Percentiles rank a stretch among this genome's conserved stretches.
Conservation (phyloP, 1,284 basidiomycete genomes). For the Cryptococcus depauperatus region DNA sequence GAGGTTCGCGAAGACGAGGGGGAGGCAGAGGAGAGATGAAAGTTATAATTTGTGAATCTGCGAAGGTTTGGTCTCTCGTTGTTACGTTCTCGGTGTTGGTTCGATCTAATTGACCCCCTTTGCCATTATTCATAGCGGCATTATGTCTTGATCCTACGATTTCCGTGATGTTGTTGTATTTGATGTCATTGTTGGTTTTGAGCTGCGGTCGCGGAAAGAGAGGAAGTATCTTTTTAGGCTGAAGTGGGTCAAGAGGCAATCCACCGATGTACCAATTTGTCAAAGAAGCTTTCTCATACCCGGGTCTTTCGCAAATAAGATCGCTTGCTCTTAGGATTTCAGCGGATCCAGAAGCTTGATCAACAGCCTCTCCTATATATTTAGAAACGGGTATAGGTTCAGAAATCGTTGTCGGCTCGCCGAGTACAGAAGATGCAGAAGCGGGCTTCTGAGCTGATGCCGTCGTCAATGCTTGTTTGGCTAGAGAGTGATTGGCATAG, state of each 20-base stretch:
- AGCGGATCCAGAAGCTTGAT: background rate
- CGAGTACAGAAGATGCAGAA: background rate
- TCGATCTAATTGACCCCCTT: background rate
- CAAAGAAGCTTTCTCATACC: background rate
- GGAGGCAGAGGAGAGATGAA: background rate
- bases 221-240: background rate
- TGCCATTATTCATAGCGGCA: background rate
- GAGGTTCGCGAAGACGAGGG: background rate
- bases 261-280: conserved; percentile 2
- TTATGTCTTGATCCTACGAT: too few species aligned
- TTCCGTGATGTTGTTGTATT: background rate
- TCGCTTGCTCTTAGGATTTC: background rate
- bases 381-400: background rate
- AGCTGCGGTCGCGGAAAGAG: background rate
- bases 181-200: background rate
- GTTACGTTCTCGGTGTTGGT: too few species aligned
- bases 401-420: background rate
- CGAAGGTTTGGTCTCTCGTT: too few species aligned
- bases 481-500: background rate
- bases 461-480: too few species aligned
- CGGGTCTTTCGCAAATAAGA: too few species aligned
- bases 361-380: too few species aligned
- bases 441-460: too few species aligned
- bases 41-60: background rate
- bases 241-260: background rate